A percentile compares a stretch with the other conserved stretches of the same genome.
These are phyloP conservation scores for Ustilago trichophora DNA, from an alignment of 1,284 basidiomycete species.

Conservation along the genomic window DNA sequence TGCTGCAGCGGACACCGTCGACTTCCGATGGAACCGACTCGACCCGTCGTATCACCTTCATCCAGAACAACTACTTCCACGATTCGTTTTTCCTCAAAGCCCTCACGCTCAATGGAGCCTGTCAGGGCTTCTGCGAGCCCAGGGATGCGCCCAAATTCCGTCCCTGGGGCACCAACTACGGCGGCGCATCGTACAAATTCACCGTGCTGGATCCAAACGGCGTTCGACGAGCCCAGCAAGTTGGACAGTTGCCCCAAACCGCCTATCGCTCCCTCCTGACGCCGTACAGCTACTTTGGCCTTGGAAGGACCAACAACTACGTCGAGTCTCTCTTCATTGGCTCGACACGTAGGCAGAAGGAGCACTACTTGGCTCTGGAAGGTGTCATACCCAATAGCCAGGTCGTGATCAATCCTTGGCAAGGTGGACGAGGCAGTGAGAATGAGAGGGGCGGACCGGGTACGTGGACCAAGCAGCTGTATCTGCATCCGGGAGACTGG, in stretches of 20 bases:
- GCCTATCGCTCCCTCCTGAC: slow-evolving; percentile 87
- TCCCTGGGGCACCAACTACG: slow-evolving; percentile 92
- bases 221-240: slow-evolving; percentile 86
- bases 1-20: slow-evolving; percentile 76
- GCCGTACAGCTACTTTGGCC: slow-evolving; percentile 94
- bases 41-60: slow-evolving; percentile 73
- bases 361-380: slow-evolving; percentile 88
- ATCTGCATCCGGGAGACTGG: slow-evolving; percentile 93
- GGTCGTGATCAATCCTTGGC: slow-evolving; percentile 88
- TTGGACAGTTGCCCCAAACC: slow-evolving; percentile 90
- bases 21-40: slow-evolving; percentile 37
- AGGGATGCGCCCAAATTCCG: slow-evolving; percentile 22
- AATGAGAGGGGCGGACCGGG: slow-evolving; percentile 27
- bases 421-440: slow-evolving; percentile 57
- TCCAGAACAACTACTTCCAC: slow-evolving; percentile 98
- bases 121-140: slow-evolving; percentile 76
- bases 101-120: slow-evolving; percentile 89
- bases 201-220: slow-evolving; percentile 95
- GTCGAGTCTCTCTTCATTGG: slow-evolving; percentile 75
- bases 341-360: slow-evolving; percentile 69
- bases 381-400: slow-evolving; percentile 97
- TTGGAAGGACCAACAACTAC: slow-evolving; percentile 99
- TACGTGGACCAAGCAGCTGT: slow-evolving; percentile 87
- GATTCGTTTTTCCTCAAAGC: slow-evolving; percentile 99
- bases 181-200: slow-evolving; percentile 96